Evolutionary conservation across 2,329 filamentous ascomycete species (phyloP).

Genomic region (Neonectria coccinea): DNA sequence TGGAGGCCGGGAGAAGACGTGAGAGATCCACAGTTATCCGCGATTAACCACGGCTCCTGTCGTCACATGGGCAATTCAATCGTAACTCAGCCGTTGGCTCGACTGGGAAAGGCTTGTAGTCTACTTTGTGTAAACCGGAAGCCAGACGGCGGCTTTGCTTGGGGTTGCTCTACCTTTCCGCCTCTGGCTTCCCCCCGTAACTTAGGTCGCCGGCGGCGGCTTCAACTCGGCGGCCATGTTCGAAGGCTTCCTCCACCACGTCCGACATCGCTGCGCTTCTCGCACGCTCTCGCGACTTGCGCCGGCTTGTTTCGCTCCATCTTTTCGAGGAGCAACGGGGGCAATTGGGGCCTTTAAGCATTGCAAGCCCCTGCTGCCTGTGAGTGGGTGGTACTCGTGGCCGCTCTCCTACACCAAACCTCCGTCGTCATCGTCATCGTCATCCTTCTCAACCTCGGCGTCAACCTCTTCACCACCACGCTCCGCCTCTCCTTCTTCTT

Average conservation of each 20-base stretch:
- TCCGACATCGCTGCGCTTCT: constrained; percentile 41
- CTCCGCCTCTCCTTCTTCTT: constrained; percentile 21
- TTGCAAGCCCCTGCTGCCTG: not conserved
- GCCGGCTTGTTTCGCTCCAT: not conserved
- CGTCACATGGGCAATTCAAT: not conserved
- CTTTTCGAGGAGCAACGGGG: not conserved
- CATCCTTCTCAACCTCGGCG: constrained; percentile 1
- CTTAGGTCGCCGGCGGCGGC: constrained; percentile 1
- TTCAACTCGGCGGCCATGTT: constrained; percentile 26
- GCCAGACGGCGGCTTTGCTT: not conserved
- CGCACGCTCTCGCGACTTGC: constrained; percentile 5
- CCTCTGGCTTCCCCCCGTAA: not conserved
- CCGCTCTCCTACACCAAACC: constrained; percentile 9
- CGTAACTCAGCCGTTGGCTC: not conserved
- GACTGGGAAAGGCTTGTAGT: not conserved
- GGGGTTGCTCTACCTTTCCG: not conserved
- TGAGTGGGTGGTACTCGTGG: not conserved
- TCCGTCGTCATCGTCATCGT: constrained; percentile 15
- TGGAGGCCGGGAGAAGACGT: not conserved
- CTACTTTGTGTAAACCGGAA: not conserved
- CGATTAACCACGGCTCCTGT: constrained; percentile 15
- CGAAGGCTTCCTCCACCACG: constrained; percentile 20
- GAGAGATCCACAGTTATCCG: constrained; percentile 41
- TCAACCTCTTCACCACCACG: constrained; percentile 18
- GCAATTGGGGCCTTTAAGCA: constrained; percentile 10